Conservation (phyloP, 2,329 filamentous ascomycete species). For the Exophiala xenobiotica region DNA sequence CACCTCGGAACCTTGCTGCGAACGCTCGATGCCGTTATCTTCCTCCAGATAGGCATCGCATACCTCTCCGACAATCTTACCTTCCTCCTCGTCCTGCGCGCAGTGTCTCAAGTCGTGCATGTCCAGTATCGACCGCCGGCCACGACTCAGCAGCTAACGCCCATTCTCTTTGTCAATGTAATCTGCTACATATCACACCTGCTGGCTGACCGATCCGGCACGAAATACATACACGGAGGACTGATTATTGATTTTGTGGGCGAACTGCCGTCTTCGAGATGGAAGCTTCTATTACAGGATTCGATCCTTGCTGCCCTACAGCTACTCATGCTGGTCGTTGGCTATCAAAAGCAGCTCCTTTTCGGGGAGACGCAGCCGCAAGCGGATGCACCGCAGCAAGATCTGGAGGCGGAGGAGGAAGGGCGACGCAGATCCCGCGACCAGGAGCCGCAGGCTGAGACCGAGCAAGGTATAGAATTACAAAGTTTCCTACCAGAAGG, state of each 20-base stretch:
- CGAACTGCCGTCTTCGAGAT: constrained; percentile 57
- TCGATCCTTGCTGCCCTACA: constrained; percentile 55
- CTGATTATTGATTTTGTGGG: constrained; percentile 65
- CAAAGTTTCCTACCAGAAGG: constrained; percentile 22
- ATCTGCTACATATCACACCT: constrained; percentile 58
- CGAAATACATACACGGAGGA: constrained; percentile 58
- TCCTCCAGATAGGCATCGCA: constrained; percentile 59
- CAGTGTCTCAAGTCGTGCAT: constrained; percentile 56
- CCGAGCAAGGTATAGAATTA: constrained; percentile 24
- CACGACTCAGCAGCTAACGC: constrained; percentile 50
- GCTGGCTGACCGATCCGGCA: constrained; percentile 52
- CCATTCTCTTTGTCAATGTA: constrained; percentile 55
- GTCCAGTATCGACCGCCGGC: constrained; percentile 59
- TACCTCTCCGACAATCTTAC: constrained; percentile 63
- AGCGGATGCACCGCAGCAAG: constrained; percentile 40
- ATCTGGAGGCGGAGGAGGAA: constrained; percentile 60
- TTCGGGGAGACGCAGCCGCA: constrained; percentile 28
- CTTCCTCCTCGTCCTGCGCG: constrained; percentile 53
- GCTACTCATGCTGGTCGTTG: constrained; percentile 56
- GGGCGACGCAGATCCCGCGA: constrained; percentile 36
- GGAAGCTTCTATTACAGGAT: constrained; percentile 55
- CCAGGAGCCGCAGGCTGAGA: constrained; percentile 1
- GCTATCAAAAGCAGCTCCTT: constrained; percentile 51
- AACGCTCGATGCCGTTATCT: constrained; percentile 59
- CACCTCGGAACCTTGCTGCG: constrained; percentile 57